Evolutionary conservation across 1,284 basidiomycete species (phyloP).

Genomic region (Meira miltonrushii): DNA sequence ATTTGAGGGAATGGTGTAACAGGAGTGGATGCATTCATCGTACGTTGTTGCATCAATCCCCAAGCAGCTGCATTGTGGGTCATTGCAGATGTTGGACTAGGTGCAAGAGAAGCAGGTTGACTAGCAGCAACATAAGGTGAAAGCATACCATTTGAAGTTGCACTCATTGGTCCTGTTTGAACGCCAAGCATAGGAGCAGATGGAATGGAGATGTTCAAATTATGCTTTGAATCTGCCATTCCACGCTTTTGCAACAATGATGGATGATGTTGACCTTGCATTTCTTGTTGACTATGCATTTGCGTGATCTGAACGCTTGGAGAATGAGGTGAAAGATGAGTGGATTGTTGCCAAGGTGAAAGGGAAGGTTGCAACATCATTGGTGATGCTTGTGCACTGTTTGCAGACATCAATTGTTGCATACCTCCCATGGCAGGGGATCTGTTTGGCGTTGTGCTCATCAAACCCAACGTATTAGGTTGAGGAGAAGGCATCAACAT

Average conservation of each 20-base stretch:
- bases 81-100: conserved; percentile 17
- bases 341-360: conserved; percentile 4
- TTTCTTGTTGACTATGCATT: background rate
- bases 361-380: too few species aligned
- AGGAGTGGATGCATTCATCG: conserved; percentile 28
- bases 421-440: too few species aligned
- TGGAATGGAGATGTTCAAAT: conserved; percentile 41
- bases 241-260: conserved; percentile 43
- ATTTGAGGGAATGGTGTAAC: conserved; percentile 41
- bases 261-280: conserved; percentile 5
- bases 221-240: conserved; percentile 38
- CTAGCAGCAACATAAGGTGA: conserved; percentile 7
- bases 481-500: conserved; percentile 25
- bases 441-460: background rate
- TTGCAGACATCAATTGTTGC: background rate
- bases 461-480: conserved; percentile 3
- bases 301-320: background rate
- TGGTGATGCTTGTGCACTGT: too few species aligned
- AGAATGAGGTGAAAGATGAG: conserved; percentile 30
- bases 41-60: conserved; percentile 42
- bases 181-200: conserved; percentile 24
- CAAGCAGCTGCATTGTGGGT: conserved; percentile 23
- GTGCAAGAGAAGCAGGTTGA: conserved; percentile 23
- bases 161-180: background rate
- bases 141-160: background rate